Percentiles rank a stretch among this genome's conserved stretches.
Evolutionary conservation across 2,329 filamentous ascomycete species (phyloP).

Genomic region (Pestalotiopsis sp.): DNA sequence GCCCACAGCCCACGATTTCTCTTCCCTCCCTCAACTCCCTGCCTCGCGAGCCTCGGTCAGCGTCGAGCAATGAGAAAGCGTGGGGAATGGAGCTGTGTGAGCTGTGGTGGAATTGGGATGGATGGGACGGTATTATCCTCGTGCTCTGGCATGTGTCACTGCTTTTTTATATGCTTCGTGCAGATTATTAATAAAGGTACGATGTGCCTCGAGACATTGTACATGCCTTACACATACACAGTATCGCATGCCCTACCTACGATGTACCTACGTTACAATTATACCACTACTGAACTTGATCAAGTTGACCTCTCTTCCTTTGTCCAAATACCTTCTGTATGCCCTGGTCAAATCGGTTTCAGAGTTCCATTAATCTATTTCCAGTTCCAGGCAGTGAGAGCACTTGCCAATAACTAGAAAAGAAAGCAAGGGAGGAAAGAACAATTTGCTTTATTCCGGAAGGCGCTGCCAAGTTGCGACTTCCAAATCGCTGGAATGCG

Average conservation of each 20-base stretch:
- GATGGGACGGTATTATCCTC: neutral
- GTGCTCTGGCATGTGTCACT: neutral
- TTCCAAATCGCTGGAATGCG: constrained; percentile 8
- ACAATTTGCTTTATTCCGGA: neutral
- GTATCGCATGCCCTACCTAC: too few species aligned
- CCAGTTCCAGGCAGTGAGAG: too few species aligned
- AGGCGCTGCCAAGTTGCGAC: neutral
- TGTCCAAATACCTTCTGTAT: too few species aligned
- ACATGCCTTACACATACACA: too few species aligned
- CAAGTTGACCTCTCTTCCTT: too few species aligned
- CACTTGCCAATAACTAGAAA: neutral
- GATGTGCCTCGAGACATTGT: too few species aligned
- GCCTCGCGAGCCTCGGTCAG: neutral
- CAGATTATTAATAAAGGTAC: neutral
- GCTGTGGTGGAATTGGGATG: neutral
- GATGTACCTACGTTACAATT: too few species aligned
- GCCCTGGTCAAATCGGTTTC: too few species aligned
- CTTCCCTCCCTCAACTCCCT: neutral
- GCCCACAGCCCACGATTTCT: neutral
- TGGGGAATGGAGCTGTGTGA: neutral
- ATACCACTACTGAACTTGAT: too few species aligned
- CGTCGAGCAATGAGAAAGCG: neutral
- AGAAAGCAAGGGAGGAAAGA: neutral
- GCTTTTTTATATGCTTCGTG: neutral
- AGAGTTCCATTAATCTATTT: too few species aligned